A percentile compares a stretch with the other conserved stretches of the same genome.
phyloP scores from a whole-genome alignment of 305 asterid species.

The Fraxinus sp. region DNA sequence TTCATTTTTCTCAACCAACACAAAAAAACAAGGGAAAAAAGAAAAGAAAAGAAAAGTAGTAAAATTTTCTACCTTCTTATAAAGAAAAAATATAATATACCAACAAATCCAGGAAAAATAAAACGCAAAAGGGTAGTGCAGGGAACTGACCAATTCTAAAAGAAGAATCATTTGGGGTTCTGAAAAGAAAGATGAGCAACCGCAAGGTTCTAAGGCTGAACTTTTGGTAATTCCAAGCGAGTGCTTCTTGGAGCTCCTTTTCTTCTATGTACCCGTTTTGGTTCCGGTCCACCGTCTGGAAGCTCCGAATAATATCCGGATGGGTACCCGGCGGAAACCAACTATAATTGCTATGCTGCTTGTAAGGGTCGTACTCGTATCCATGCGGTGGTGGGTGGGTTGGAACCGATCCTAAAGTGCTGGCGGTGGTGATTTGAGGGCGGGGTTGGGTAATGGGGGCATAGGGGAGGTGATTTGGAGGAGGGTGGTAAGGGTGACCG shows the following conservation, averaged over 20 bases:
- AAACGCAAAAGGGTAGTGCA: not conserved
- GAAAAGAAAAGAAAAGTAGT: not conserved
- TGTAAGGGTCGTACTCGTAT: slow-evolving; percentile 25
- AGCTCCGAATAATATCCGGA: slow-evolving; percentile 74
- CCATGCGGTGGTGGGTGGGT: slow-evolving; percentile 34
- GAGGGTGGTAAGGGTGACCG: slow-evolving; percentile 40
- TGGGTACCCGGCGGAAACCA: slow-evolving; percentile 71
- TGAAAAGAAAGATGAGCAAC: slow-evolving; percentile 69
- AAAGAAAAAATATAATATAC: not conserved
- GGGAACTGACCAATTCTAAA: slow-evolving; percentile 48
- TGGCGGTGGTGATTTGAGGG: slow-evolving; percentile 18
- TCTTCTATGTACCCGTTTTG: slow-evolving; percentile 75
- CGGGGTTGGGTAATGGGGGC: slow-evolving; percentile 27
- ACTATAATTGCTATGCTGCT: slow-evolving; percentile 31
- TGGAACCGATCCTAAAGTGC: slow-evolving; percentile 38
- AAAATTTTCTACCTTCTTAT: not conserved
- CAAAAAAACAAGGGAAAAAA: not conserved
- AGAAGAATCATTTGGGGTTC: slow-evolving; percentile 45
- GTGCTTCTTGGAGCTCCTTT: slow-evolving; percentile 67
- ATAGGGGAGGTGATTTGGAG: slow-evolving; percentile 27
- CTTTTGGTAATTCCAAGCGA: slow-evolving; percentile 51
- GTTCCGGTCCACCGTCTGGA: slow-evolving; percentile 79
- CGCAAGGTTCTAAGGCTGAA: slow-evolving; percentile 68
- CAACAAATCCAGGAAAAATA: not conserved
- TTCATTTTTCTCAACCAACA: not conserved